These are phyloP conservation scores for Monascus purpureus DNA, from an alignment of 495 filamentous ascomycete genomes.

Conservation along the genomic window DNA sequence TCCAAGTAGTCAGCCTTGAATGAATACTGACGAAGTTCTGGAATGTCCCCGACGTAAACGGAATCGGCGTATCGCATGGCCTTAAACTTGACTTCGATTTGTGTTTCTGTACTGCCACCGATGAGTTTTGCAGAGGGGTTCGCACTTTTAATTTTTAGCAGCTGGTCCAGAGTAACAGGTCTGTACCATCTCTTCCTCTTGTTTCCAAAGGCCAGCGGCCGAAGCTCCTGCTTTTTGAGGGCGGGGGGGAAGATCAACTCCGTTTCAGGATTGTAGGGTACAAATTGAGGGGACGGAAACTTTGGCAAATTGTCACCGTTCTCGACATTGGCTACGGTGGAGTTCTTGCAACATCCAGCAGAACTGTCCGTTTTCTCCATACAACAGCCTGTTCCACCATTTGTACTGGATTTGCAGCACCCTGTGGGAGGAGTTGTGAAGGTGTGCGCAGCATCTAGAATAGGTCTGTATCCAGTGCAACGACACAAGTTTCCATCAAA, in stretches of 20 bases:
- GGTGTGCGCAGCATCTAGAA: slow-evolving; percentile 69
- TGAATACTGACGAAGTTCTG: slow-evolving; percentile 66
- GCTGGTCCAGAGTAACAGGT: slow-evolving; percentile 72
- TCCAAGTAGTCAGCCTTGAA: slow-evolving; percentile 71
- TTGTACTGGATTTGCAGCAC: slow-evolving; percentile 28
- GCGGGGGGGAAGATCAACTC: slow-evolving; percentile 88
- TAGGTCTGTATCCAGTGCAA: slow-evolving; percentile 90
- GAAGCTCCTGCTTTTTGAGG: slow-evolving; percentile 67
- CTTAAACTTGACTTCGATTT: slow-evolving; percentile 98
- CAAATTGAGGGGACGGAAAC: slow-evolving; percentile 48
- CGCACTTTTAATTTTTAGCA: slow-evolving; percentile 78
- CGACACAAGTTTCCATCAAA: slow-evolving; percentile 94
- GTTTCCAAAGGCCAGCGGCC: slow-evolving; percentile 78
- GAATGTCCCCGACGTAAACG: slow-evolving; percentile 86
- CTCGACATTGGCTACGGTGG: slow-evolving; percentile 5
- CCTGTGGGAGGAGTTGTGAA: slow-evolving; percentile 14
- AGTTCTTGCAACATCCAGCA: slow-evolving; percentile 25
- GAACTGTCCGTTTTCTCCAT: slow-evolving; percentile 34
- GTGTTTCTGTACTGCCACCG: slow-evolving; percentile 90
- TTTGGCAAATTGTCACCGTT: slow-evolving; percentile 11
- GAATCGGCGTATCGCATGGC: slow-evolving; percentile 78
- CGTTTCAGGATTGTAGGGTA: slow-evolving; percentile 82
- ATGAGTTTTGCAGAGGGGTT: slow-evolving; percentile 87
- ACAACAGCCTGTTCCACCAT: slow-evolving; percentile 40
- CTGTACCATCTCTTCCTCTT: slow-evolving; percentile 91